Conservation (phyloP, 257 asterid species). For the Fraxinus pennsylvanica region DNA sequence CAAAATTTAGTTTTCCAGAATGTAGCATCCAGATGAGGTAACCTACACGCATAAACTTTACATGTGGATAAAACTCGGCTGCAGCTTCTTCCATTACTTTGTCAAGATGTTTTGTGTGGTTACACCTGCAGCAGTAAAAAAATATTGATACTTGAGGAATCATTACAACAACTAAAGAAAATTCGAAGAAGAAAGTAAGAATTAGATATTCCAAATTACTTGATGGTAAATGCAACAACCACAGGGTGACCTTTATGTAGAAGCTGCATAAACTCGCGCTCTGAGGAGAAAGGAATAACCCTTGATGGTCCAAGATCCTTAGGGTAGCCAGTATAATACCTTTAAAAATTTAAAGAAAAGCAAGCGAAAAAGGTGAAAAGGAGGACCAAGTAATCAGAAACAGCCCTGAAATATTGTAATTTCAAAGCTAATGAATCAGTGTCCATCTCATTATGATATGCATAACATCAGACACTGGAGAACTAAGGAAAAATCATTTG, state of each 20-base stretch:
- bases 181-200: conserved; percentile 4
- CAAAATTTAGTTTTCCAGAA: not conserved
- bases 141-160: conserved; percentile 7
- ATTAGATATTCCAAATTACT: conserved; percentile 42
- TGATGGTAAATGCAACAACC: conserved; percentile 91
- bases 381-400: conserved; percentile 6
- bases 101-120: conserved; percentile 86
- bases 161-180: not conserved
- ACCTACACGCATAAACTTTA: conserved; percentile 89
- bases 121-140: conserved; percentile 51
- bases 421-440: conserved; percentile 6
- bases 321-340: conserved; percentile 89
- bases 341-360: conserved; percentile 28
- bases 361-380: not conserved
- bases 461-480: not conserved
- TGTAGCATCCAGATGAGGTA: not conserved
- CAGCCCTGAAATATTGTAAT: not conserved
- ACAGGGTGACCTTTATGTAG: conserved; percentile 91
- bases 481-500: not conserved
- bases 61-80: conserved; percentile 79
- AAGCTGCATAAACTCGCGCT: conserved; percentile 90
- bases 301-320: conserved; percentile 92
- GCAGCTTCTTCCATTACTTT: conserved; percentile 91
- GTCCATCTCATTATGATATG: not conserved
- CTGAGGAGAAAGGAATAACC: conserved; percentile 77